Percentiles rank a stretch among this genome's conserved stretches.
Evolutionary conservation across 2,329 filamentous ascomycete genomes (phyloP).

Genomic region (Aureobasidium sp.): DNA sequence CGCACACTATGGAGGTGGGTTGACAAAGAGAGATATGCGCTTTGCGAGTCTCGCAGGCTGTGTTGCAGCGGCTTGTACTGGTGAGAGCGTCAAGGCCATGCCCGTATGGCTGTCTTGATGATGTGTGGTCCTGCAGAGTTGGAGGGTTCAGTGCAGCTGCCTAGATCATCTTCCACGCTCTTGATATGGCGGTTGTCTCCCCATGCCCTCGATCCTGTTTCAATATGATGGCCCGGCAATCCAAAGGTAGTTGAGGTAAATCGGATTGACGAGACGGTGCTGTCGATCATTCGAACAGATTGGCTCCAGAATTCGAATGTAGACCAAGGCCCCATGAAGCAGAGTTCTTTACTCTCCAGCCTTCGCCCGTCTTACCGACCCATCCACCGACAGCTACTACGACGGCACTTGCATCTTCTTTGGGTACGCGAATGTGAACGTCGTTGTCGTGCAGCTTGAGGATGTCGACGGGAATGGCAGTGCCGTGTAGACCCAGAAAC

Average conservation of each 20-base stretch:
- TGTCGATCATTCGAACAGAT: conserved; percentile 37
- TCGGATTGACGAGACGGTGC: not conserved
- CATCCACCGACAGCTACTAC: conserved; percentile 60
- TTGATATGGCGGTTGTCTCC: no score
- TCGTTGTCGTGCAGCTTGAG: conserved; percentile 50
- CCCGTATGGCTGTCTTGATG: not conserved
- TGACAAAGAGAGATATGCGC: conserved; percentile 19
- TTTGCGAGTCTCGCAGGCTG: conserved; percentile 23
- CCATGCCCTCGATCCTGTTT: no score
- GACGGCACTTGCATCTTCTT: conserved; percentile 52
- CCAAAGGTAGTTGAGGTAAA: no score
- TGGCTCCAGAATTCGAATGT: conserved; percentile 41
- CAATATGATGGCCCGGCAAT: no score
- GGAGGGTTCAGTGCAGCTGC: no score
- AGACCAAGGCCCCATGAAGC: conserved; percentile 58
- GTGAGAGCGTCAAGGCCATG: not conserved
- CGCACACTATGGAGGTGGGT: conserved; percentile 34
- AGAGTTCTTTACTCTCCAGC: conserved; percentile 46
- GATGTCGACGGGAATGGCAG: conserved; percentile 61
- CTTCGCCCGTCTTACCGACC: conserved; percentile 40
- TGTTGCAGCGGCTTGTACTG: conserved; percentile 19
- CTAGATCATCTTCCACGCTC: no score
- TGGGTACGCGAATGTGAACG: conserved; percentile 58
- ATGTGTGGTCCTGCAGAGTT: not conserved
- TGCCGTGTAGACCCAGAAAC: conserved; percentile 62